phyloP scores from a whole-genome alignment of 148 eudicot species.

The Rhododendron mucronatum region DNA sequence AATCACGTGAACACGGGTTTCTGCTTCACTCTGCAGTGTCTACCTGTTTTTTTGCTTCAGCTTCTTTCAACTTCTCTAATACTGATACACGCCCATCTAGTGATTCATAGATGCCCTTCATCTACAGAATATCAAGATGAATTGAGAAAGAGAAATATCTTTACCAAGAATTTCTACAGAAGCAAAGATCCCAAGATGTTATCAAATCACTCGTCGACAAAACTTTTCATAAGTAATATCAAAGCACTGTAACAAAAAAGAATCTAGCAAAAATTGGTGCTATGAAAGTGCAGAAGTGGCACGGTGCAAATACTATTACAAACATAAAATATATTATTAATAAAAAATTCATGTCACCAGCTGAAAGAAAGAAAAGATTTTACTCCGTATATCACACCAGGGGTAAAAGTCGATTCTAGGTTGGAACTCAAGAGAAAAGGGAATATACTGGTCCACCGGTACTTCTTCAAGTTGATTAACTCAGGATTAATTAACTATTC shows the following conservation, averaged over 20 bases:
- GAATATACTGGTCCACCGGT: background rate
- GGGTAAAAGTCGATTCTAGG: background rate
- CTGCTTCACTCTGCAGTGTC: slow-evolving; percentile 44
- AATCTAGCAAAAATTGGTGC: background rate
- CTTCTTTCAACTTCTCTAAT: slow-evolving; percentile 56
- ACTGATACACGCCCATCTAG: slow-evolving; percentile 59
- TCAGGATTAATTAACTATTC: background rate
- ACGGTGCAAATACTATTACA: background rate
- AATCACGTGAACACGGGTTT: background rate
- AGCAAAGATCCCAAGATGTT: background rate
- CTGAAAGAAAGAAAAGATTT: background rate
- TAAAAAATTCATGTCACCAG: background rate
- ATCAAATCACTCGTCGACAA: background rate
- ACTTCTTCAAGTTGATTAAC: background rate
- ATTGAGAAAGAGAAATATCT: background rate
- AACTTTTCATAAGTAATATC: background rate
- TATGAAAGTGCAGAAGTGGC: background rate
- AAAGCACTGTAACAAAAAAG: background rate
- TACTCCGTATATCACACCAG: background rate
- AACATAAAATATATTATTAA: background rate
- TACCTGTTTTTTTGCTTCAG: slow-evolving; percentile 43
- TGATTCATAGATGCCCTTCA: slow-evolving; percentile 54
- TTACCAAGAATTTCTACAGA: background rate
- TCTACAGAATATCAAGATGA: slow-evolving; percentile 23
- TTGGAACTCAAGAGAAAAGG: background rate